These are phyloP conservation scores for Fraxinus floribunda DNA, from an alignment of 305 asterid species.

Conservation along the genomic window DNA sequence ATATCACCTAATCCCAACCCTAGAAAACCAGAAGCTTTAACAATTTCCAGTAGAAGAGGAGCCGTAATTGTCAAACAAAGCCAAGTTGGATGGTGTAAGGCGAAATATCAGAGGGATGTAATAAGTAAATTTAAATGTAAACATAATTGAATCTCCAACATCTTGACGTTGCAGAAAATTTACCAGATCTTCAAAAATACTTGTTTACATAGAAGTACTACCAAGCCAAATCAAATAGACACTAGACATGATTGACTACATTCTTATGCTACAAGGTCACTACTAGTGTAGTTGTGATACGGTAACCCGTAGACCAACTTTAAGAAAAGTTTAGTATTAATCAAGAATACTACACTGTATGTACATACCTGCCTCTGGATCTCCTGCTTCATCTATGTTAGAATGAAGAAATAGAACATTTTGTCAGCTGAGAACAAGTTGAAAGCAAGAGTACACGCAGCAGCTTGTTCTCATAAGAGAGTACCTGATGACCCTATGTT, in stretches of 20 bases:
- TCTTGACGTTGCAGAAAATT: not conserved
- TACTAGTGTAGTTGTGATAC: not conserved
- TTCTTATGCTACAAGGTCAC: constrained; percentile 12
- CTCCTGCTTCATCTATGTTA: constrained; percentile 56
- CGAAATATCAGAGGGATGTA: not conserved
- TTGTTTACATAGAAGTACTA: not conserved
- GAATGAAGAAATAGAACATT: constrained; percentile 26
- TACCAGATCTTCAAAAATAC: not conserved
- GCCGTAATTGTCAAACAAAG: constrained; percentile 10
- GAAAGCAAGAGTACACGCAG: constrained; percentile 15
- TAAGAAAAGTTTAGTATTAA: constrained; percentile 1
- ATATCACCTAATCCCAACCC: constrained; percentile 94
- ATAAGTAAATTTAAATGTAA: constrained; percentile 1
- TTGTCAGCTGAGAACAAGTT: constrained; percentile 24
- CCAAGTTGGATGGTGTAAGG: not conserved
- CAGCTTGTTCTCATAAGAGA: constrained; percentile 9
- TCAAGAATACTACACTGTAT: not conserved
- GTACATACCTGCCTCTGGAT: constrained; percentile 80
- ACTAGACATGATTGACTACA: not conserved
- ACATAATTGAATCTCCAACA: not conserved
- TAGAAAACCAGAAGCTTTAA: constrained; percentile 36
- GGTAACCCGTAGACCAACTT: constrained; percentile 2
- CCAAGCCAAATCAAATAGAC: not conserved
- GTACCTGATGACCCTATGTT: constrained; percentile 80
- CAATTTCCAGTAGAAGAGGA: constrained; percentile 15